These are phyloP conservation scores for Podospora didyma DNA, from an alignment of 495 filamentous ascomycete genomes.

Conservation along the genomic window DNA sequence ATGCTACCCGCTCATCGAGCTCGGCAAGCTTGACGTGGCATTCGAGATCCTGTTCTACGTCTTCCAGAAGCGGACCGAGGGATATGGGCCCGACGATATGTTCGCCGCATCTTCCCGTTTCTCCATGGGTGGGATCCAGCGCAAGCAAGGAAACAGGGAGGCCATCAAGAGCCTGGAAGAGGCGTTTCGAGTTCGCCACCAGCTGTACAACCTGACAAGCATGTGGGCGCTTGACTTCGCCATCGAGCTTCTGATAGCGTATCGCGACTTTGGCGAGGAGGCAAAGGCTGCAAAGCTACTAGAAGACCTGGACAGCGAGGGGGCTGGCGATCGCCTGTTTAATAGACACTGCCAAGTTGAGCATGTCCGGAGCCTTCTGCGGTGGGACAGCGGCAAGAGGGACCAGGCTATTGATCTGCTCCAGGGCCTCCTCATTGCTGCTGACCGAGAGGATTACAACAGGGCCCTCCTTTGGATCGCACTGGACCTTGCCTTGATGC, in stretches of 20 bases:
- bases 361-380: conserved; percentile 1
- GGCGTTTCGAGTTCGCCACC: background rate
- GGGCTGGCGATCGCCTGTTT: background rate
- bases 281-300: background rate
- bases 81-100: background rate
- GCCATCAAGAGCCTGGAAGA: background rate
- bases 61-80: conserved; percentile 1
- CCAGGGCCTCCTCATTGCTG: background rate
- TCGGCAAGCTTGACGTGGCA: background rate
- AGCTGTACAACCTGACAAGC: background rate
- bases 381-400: background rate
- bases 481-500: conserved; percentile 8
- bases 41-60: background rate
- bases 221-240: background rate
- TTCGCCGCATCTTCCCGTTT: conserved; percentile 1
- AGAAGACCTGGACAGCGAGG: background rate
- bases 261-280: background rate
- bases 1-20: background rate
- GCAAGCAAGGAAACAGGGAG: background rate
- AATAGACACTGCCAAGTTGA: conserved; percentile 8
- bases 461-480: conserved; percentile 5
- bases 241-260: conserved; percentile 4
- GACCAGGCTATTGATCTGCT: conserved; percentile 6
- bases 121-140: conserved; percentile 1
- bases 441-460: conserved; percentile 4